Evolutionary conservation across 139 green algal species (phyloP), one percentile per base, ranked within the genome.

Genomic region (Chlorella sp.): DNA sequence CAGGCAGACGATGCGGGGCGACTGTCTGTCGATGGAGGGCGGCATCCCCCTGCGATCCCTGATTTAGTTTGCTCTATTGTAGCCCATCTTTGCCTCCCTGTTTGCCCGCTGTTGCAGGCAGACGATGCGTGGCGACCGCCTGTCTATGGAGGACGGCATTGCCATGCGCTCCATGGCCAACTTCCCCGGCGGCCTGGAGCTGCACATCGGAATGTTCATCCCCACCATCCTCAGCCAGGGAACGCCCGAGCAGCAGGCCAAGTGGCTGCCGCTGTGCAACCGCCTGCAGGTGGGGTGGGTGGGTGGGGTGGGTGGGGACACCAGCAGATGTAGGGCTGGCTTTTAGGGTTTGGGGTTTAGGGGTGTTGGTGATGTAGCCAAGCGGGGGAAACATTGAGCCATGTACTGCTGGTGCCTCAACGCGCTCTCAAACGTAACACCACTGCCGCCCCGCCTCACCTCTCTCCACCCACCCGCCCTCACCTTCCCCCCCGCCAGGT

Each of bases 161-260:
- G 93, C 95, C 64, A 95, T 98, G 92, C 91, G 97, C 19, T 89
- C 88, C 21, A 91, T 98, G 89, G 81, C 97, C 34, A 93, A 97
- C 90, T 94, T 96, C 30, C 97, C 97, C 11, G 96, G 96, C 5
- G 97, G 97, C 48, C 90, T 99, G 76, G 97, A 99, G 94, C 93
- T 99, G 78, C 97, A 99, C 95, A 97, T 98, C 36, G 97, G 64
- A 93, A 99, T 99, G 97, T 99, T 99, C 94, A 99, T 99, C 71
- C 97, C 97, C 37, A 95, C 96, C 42, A 93, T 99, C 24, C 73
- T 98, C 85, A 96, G 94, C 28, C 97, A 99, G 92, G 97, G 93
- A 75, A 96, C 91, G 26, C 34, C 95, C 4, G 97, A 99, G 92
- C 97, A 99, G 95, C 95, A 98, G 94, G 89, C 90, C 22, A 92